These are phyloP conservation scores for Cystofilobasidium ferigula DNA, from an alignment of 768 basidiomycete genomes.

Conservation along the genomic window DNA sequence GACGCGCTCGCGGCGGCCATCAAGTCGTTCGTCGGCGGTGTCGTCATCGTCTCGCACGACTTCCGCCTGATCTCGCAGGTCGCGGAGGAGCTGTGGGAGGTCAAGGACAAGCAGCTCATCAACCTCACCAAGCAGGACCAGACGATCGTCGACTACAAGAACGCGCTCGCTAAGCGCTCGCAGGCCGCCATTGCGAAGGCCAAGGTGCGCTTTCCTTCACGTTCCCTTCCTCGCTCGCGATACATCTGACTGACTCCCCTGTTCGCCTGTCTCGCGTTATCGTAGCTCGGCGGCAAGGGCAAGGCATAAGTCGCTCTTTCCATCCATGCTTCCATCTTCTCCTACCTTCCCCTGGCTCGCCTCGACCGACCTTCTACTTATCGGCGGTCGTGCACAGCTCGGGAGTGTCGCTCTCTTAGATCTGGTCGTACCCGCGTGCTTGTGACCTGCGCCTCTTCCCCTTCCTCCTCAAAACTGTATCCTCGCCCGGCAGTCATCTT, in stretches of 20 bases:
- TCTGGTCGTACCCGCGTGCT: too few species aligned
- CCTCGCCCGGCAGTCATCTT: too few species aligned
- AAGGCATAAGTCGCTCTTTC: not conserved
- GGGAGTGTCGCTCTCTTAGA: too few species aligned
- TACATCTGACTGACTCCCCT: not conserved
- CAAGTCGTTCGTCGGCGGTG: constrained; percentile 93
- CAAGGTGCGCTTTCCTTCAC: constrained; percentile 4
- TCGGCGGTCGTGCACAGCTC: too few species aligned
- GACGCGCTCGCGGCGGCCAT: constrained; percentile 91
- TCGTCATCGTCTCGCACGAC: constrained; percentile 98
- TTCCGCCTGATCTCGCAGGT: constrained; percentile 98
- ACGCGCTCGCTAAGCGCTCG: constrained; percentile 25
- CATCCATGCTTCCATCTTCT: not conserved
- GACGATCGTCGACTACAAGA: constrained; percentile 82
- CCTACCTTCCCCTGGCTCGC: too few species aligned
- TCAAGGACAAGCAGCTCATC: constrained; percentile 81
- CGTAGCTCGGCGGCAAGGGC: constrained; percentile 1
- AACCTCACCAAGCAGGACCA: constrained; percentile 87
- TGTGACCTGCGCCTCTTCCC: too few species aligned
- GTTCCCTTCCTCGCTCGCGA: not conserved
- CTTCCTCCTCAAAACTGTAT: too few species aligned
- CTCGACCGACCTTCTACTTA: too few species aligned
- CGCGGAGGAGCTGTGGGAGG: constrained; percentile 98
- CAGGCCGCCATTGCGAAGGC: constrained; percentile 27
- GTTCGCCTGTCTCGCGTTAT: too few species aligned